phyloP scores from a whole-genome alignment of 768 basidiomycete genomes.

The Albatrellus ellisii region DNA sequence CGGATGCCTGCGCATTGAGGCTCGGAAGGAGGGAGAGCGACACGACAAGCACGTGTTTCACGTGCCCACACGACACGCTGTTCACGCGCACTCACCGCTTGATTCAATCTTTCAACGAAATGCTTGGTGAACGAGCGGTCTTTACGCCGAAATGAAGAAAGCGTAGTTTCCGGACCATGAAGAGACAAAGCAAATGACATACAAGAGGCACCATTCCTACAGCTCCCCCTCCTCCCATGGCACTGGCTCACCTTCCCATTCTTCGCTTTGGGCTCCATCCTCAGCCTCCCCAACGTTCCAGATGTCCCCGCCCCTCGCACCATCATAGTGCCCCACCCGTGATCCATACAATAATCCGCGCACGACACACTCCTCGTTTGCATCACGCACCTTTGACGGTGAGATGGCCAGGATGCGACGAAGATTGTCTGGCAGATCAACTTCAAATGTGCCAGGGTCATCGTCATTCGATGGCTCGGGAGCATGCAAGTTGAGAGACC shows the following conservation, averaged over 20 bases:
- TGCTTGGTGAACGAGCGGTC: constrained; percentile 3
- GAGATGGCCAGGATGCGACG: constrained; percentile 52
- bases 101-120: no score
- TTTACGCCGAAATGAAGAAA: constrained; percentile 6
- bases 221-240: constrained; percentile 75
- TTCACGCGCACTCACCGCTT: not conserved
- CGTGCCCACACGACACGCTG: constrained; percentile 12
- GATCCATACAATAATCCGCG: constrained; percentile 47
- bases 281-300: constrained; percentile 65
- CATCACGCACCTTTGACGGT: constrained; percentile 21
- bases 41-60: constrained; percentile 10
- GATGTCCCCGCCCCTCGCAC: constrained; percentile 53
- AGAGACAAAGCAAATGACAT: constrained; percentile 15
- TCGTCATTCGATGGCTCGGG: constrained; percentile 17
- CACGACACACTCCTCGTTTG: constrained; percentile 28
- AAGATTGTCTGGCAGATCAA: constrained; percentile 55
- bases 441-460: constrained; percentile 29
- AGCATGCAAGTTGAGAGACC: constrained; percentile 5
- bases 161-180: not conserved
- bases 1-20: constrained; percentile 2
- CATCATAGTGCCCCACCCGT: constrained; percentile 43
- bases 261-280: constrained; percentile 20
- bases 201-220: constrained; percentile 23
- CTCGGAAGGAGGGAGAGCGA: not conserved
- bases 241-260: constrained; percentile 72